Base-by-base conservation (phyloP, 73 alveolate species). In the Paraurostyla sp. region DNA sequence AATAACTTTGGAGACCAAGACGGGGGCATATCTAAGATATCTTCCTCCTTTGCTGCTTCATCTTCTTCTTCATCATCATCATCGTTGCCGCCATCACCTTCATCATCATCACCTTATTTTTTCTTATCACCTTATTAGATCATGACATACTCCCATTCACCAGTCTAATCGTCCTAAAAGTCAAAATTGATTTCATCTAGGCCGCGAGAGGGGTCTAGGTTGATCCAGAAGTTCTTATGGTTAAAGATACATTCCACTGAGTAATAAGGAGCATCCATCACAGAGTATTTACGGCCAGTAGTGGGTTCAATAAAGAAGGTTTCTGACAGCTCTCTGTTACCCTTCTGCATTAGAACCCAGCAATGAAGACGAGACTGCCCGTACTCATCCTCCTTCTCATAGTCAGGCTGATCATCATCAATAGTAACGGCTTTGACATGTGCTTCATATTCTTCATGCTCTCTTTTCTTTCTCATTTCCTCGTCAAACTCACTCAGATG, bases 81-180 rank as follows among this genome's bases (percentile, higher is more conserved):
- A 27, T 93, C 96, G 71, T 91, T 96, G 30, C 85, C 92, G 42
- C 68, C 98, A 30, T 91, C 92, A 42, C 84, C 98, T 27, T 76
- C 85, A 35, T 76, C 95, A 57, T 60, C 90, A 33, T 50, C 93
- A 25, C 86, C 95, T 41, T 62, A 75, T 13, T 50, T 22, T 52
- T 63, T 71, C 76, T 88, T 87, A 62, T 95, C 92, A 27, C 94
- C 92, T 54, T 87, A 68, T 65, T 94, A 92, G 22, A 97, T 76
- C 99, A 97, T 97, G 33, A 97, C 99, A 80, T 91, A 96, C 85
- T 97, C 99, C 99, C 99, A 97, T 78, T 96, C 92, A 25, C 98
- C 92, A 54, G 93, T 97, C 76, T 92, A 93, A 50, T 95, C 97
- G 80, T 78, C 63, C 36, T 50, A 16, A 62, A 95, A 94, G 46